Conservation (phyloP, 202 grass and related monocot species). For the Setaria viridis region DNA sequence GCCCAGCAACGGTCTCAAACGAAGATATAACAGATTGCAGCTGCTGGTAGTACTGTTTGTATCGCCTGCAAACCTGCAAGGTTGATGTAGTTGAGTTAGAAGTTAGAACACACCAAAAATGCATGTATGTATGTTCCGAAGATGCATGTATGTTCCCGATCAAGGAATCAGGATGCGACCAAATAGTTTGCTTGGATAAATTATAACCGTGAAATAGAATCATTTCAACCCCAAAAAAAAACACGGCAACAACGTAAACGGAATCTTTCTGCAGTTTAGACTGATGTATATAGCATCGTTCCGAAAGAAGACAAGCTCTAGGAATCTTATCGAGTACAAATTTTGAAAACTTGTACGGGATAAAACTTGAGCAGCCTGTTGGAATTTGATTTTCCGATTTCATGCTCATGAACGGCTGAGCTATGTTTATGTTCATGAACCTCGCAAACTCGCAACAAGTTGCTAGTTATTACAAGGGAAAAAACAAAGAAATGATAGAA, state of each 20-base stretch:
- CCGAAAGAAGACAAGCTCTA: slow-evolving; percentile 49
- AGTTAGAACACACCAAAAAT: background rate
- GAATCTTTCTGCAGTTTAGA: slow-evolving; percentile 48
- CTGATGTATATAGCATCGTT: slow-evolving; percentile 38
- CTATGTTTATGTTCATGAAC: slow-evolving; percentile 4
- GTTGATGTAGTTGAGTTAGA: background rate
- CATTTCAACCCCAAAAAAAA: background rate
- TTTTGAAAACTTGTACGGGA: slow-evolving; percentile 10
- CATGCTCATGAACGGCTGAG: slow-evolving; percentile 27
- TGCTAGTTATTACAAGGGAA: background rate
- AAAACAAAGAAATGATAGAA: background rate
- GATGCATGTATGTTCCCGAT: slow-evolving; percentile 32
- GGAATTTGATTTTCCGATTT: slow-evolving; percentile 28
- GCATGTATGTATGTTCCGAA: background rate
- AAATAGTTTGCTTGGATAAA: slow-evolving; percentile 8
- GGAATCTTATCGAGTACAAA: slow-evolving; percentile 48
- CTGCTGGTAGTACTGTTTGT: slow-evolving; percentile 89
- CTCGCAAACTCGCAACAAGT: background rate
- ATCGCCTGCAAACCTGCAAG: slow-evolving; percentile 84
- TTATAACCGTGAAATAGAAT: background rate
- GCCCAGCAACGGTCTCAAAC: slow-evolving; percentile 75
- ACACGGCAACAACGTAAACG: slow-evolving; percentile 9
- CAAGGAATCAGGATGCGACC: slow-evolving; percentile 23
- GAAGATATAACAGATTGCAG: slow-evolving; percentile 77
- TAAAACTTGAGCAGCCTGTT: slow-evolving; percentile 14